Evolutionary conservation across 163 green algal species (phyloP).

Genomic region (Prototheca wickerhamii): DNA sequence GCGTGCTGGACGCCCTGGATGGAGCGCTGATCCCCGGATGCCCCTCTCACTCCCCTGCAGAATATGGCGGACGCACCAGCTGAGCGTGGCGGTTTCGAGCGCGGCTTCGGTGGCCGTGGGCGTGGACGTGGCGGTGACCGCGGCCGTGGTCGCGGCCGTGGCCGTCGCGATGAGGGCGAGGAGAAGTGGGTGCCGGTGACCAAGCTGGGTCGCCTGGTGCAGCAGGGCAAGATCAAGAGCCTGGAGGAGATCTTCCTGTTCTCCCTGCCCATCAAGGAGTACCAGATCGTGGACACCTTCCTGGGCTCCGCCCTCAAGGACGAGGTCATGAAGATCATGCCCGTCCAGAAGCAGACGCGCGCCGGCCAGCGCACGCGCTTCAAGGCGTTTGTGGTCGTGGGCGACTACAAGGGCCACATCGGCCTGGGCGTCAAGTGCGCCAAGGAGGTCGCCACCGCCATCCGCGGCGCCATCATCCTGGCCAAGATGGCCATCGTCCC

Average conservation of each 20-base stretch:
- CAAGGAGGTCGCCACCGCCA: conserved; percentile 98
- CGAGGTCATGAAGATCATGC: conserved; percentile 99
- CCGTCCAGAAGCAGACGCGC: conserved; percentile 99
- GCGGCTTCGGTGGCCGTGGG: conserved; percentile 64
- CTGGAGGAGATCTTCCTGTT: conserved; percentile 99
- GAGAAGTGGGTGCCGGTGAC: conserved; percentile 96
- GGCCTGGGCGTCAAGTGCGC: conserved; percentile 98
- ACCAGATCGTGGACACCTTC: conserved; percentile 98
- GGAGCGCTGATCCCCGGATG: no score
- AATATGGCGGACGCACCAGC: conserved; percentile 47
- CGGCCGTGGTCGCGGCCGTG: conserved; percentile 42
- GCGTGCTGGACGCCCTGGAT: background rate
- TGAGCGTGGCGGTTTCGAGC: conserved; percentile 66
- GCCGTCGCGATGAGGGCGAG: conserved; percentile 79
- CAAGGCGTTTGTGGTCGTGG: conserved; percentile 99
- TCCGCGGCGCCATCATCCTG: conserved; percentile 94
- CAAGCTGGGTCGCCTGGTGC: conserved; percentile 97
- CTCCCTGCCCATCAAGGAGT: conserved; percentile 99
- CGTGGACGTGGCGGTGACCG: conserved; percentile 18
- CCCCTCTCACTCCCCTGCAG: background rate
- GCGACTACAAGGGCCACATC: conserved; percentile 95
- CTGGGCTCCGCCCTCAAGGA: conserved; percentile 78
- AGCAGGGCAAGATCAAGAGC: conserved; percentile 97
- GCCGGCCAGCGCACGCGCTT: conserved; percentile 98
- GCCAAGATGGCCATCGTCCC: conserved; percentile 95